Base-by-base conservation (phyloP, 2,329 filamentous ascomycete genomes). In the Chaetomium olivaceum region DNA sequence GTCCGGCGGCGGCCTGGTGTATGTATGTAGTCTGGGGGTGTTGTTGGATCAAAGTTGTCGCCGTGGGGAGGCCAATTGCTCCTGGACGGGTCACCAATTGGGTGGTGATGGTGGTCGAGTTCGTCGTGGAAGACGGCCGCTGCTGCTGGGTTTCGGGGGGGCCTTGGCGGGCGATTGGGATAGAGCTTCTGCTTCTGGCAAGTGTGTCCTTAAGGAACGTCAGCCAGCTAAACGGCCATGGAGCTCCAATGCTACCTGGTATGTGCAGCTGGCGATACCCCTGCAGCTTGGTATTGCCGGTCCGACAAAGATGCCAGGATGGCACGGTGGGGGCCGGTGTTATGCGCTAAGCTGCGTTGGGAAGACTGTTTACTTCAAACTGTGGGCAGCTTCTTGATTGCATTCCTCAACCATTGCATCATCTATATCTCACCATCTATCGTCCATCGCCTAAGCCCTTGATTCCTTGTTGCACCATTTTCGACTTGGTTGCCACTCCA, bases 281-380 rank as follows among this genome's bases (percentile, higher is more conserved):
- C 56, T 58, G 50, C 14, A n/a, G 61, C 62, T 67, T 70, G 64
- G 66, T 65, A 58, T 23, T 63, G 62, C 27, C 64, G 62, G 65
- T 29, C 66, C 66, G 69, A 39, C 62, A 60, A n/a, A 33, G 27
- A 43, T 43, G 48, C 7, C 8, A 36, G 46, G 48, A 61, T 43
- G 59, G 14, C 48, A 51, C 27, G 43, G 62, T 64, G 61, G 68
- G 62, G 67, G 16, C 21, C 21, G 2, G 21, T 27, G 4, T 1
- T 2, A 1, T 19, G 56, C 51, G 23, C 72, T 71, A 73, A 12
- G 8, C 70, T 67, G 14, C 1, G 70, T 74, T 66, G 16, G 74
- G 74, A 67, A 76, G 61, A 71, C 60, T 76, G 74, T 76, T 76
- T 76, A 76, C 74, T 69, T 64, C 61, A 64, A 64, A 56, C 21